Base-by-base conservation (phyloP, 1,284 basidiomycete species). In the Ceratobasidium papillatum region DNA sequence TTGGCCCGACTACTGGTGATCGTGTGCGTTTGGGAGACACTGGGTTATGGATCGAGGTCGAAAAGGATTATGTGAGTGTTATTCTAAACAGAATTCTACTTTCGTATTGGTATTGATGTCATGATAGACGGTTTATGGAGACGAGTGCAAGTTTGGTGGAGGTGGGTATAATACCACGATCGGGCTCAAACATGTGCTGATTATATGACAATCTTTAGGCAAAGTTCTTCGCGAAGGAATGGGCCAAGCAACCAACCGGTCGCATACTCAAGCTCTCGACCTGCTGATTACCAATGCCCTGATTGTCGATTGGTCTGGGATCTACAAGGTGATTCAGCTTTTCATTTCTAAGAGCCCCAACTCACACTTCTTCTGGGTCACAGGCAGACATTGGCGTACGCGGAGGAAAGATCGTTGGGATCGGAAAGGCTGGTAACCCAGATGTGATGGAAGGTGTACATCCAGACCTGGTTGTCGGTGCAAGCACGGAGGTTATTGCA, bases 61-160 rank as follows among this genome's bases (percentile, higher is more conserved):
- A 99, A 81, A 85, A 88, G 45, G 98, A 99, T 80, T 87, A 87
- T 88, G 94, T 89, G 81, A 81, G 85, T 76, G 41, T 25, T n/a
- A 59, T 25, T 22, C 49, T 9, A 22, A 73, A 41, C 36, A n/a
- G n/a, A n/a, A n/a, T n/a, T n/a, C n/a, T 22, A 22, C 0, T 19
- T 7, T 63, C 17, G 0, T 36, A 17, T 12, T 66, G 14, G 9
- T 45, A n/a, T 77, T 62, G 64, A 72, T 19, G 34, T 25, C 30
- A 17, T 11, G 74, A 0, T 76, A 93, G 88, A 91, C 94, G 2
- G 84, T 87, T 1, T 95, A 96, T 80, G 95, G 97, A 9, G 97
- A 99, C 78, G 98, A 99, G 84, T 91, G 94, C 84, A 99, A 99
- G 82, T 99, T 99, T 80, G 97, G 97, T 14, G 97, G 97, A 80